Evolutionary conservation across 2,329 filamentous ascomycete genomes (phyloP).

Genomic region (Exophiala spinifera): DNA sequence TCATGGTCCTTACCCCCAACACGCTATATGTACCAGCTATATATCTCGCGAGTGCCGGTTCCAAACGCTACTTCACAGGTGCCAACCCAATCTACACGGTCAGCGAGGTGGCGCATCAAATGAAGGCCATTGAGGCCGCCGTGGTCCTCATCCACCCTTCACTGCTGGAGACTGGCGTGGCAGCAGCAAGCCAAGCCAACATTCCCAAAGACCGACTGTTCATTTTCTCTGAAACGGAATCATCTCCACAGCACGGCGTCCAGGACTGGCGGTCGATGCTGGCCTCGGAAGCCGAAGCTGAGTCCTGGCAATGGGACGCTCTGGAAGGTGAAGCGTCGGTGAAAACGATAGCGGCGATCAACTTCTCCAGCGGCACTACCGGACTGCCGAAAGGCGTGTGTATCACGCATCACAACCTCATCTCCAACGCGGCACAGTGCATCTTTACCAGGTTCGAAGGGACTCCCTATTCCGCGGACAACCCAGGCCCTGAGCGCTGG

Average conservation of each 20-base stretch:
- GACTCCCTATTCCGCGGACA: conserved; percentile 53
- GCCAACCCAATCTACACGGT: conserved; percentile 54
- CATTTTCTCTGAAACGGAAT: conserved; percentile 27
- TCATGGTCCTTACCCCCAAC: conserved; percentile 68
- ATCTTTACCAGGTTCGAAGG: conserved; percentile 61
- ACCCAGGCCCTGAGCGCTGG: conserved; percentile 43
- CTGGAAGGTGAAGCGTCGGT: conserved; percentile 32
- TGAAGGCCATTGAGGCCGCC: conserved; percentile 51
- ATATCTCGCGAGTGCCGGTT: conserved; percentile 40
- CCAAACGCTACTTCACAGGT: conserved; percentile 54
- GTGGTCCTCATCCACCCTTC: conserved; percentile 50
- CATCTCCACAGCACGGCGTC: conserved; percentile 43
- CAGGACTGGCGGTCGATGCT: conserved; percentile 40
- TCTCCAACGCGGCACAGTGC: conserved; percentile 58
- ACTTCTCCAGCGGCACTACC: conserved; percentile 53
- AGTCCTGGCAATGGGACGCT: conserved; percentile 38
- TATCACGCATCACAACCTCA: conserved; percentile 50
- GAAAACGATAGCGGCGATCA: conserved; percentile 48
- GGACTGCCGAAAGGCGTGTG: conserved; percentile 53
- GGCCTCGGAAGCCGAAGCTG: conserved; percentile 39
- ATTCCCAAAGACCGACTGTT: conserved; percentile 26
- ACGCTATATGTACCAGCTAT: conserved; percentile 62
- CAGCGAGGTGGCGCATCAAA: conserved; percentile 52
- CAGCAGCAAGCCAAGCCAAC: conserved; percentile 30
- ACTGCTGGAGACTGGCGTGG: conserved; percentile 44